A percentile compares a stretch with the other conserved stretches of the same genome.
phyloP scores from a whole-genome alignment of 2,329 filamentous ascomycete genomes.

The Colletotrichum sp. region DNA sequence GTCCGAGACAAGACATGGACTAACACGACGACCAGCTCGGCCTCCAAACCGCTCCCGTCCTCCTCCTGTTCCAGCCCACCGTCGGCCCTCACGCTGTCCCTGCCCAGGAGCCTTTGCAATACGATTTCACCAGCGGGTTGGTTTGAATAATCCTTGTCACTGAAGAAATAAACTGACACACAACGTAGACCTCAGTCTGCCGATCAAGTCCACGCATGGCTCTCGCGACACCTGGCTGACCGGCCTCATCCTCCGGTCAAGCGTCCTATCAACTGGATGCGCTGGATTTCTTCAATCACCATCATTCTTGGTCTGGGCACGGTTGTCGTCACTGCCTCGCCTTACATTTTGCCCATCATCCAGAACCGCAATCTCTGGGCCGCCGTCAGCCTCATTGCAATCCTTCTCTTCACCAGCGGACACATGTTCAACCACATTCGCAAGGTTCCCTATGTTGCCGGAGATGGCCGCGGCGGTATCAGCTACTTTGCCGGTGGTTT shows the following conservation, averaged over 20 bases:
- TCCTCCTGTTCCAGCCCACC: conserved; percentile 88
- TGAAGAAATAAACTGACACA: neutral
- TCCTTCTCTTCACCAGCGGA: conserved; percentile 92
- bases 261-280: conserved; percentile 87
- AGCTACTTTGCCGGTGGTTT: conserved; percentile 92
- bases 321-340: conserved; percentile 72
- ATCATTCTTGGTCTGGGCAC: conserved; percentile 74
- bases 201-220: conserved; percentile 80
- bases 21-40: conserved; percentile 66
- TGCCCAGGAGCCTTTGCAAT: conserved; percentile 73
- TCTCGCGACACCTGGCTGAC: conserved; percentile 78
- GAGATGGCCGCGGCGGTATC: conserved; percentile 84
- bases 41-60: conserved; percentile 91
- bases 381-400: conserved; percentile 83
- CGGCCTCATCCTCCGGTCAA: conserved; percentile 78
- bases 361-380: conserved; percentile 96
- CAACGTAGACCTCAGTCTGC: conserved; percentile 69
- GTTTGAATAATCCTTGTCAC: conserved; percentile 26
- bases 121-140: conserved; percentile 85
- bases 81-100: conserved; percentile 77
- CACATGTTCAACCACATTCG: conserved; percentile 99
- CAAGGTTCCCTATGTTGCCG: conserved; percentile 89
- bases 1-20: neutral
- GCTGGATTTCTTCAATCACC: conserved; percentile 71
- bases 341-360: conserved; percentile 80